Conservation (phyloP, 768 basidiomycete genomes). For the Podaxis sp. region DNA sequence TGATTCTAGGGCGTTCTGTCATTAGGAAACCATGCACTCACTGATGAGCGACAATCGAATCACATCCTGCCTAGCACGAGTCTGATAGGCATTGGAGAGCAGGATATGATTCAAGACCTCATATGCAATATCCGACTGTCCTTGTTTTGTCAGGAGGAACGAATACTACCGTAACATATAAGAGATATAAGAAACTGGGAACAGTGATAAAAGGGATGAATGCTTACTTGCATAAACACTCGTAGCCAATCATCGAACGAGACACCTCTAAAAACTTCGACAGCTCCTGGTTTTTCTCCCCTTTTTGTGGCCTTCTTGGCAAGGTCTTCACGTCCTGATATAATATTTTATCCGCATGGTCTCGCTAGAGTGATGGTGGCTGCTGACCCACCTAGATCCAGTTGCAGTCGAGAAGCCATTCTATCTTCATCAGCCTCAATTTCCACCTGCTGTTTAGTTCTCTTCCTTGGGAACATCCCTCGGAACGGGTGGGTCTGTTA, state of each 20-base stretch:
- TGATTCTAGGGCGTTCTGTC: not conserved
- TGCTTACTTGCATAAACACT: slow-evolving; percentile 76
- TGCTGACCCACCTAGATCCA: slow-evolving; percentile 56
- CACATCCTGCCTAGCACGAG: slow-evolving; percentile 55
- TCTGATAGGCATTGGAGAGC: slow-evolving; percentile 69
- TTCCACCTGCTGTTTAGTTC: slow-evolving; percentile 31
- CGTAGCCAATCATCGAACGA: slow-evolving; percentile 82
- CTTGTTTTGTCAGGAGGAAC: slow-evolving; percentile 61
- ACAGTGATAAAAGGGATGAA: not conserved
- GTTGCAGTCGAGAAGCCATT: slow-evolving; percentile 73
- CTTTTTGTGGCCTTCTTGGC: slow-evolving; percentile 42
- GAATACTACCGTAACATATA: slow-evolving; percentile 48
- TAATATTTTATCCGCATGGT: not conserved
- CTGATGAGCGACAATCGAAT: slow-evolving; percentile 77
- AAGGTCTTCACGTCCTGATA: slow-evolving; percentile 52
- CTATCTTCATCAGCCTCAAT: slow-evolving; percentile 62
- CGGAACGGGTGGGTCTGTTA: slow-evolving; percentile 50
- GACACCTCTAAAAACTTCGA: slow-evolving; percentile 76
- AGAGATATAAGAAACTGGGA: not conserved
- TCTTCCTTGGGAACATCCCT: slow-evolving; percentile 60
- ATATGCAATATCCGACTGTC: slow-evolving; percentile 61
- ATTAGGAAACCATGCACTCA: slow-evolving; percentile 29
- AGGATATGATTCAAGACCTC: slow-evolving; percentile 76
- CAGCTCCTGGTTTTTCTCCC: slow-evolving; percentile 33
- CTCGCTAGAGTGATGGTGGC: too few species aligned